Conservation (phyloP, 2,329 filamentous ascomycete genomes). For the Botrytis elliptica region DNA sequence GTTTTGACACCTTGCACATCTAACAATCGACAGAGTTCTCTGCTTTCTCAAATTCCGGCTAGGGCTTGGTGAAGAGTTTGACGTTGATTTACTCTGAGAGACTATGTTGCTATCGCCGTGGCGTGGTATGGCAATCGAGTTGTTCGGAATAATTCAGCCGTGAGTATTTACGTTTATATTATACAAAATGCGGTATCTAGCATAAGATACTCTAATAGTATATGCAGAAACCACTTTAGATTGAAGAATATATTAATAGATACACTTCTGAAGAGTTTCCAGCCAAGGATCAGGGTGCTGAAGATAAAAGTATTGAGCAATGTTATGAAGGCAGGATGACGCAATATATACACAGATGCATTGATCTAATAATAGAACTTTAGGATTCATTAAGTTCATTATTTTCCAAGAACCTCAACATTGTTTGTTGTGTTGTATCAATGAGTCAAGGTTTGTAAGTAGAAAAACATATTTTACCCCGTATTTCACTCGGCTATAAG, state of each 20-base stretch:
- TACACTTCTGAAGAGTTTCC: neutral
- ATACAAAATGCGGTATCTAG: too few relatives aligned
- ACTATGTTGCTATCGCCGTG: neutral
- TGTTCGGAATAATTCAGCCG: neutral
- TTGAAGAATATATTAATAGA: neutral
- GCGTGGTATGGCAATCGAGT: neutral
- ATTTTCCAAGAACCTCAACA: neutral
- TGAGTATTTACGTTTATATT: neutral
- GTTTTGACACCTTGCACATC: neutral
- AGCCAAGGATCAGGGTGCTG: neutral
- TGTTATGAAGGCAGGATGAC: neutral
- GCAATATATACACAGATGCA: neutral
- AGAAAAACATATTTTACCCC: neutral
- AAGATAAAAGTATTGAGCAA: neutral
- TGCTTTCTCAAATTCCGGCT: neutral
- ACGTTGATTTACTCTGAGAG: neutral
- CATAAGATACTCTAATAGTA: fast-evolving
- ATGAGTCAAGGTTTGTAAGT: neutral
- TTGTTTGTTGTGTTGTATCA: neutral
- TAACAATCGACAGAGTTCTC: neutral
- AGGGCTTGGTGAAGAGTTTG: neutral
- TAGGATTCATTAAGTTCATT: neutral
- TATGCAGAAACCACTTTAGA: neutral
- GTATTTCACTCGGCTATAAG: constrained; percentile 1
- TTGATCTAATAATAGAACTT: neutral